Percentiles rank a stretch among this genome's conserved stretches.
phyloP scores from a whole-genome alignment of 371 early-diverging fungal genomes.

The Actinomucor elegans region DNA sequence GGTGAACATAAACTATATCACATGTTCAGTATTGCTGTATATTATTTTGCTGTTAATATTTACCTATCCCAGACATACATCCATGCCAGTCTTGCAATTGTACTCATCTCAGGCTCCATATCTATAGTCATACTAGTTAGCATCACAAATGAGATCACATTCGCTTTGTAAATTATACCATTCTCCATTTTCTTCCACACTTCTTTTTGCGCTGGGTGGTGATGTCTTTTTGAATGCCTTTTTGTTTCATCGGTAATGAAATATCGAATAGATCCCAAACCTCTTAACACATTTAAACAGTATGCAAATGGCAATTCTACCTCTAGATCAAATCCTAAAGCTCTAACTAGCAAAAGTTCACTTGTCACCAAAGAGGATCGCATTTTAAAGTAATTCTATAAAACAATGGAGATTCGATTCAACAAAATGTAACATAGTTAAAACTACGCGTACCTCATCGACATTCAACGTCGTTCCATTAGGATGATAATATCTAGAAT shows the following conservation, averaged over 20 bases:
- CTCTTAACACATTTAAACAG: conserved; percentile 43
- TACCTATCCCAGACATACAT: conserved; percentile 48
- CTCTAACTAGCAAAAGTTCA: conserved; percentile 46
- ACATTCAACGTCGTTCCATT: conserved; percentile 34
- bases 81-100: conserved; percentile 45
- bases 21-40: background rate
- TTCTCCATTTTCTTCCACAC: conserved; percentile 39
- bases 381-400: conserved; percentile 44
- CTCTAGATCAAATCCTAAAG: conserved; percentile 48
- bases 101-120: conserved; percentile 41
- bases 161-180: conserved; percentile 13
- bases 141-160: no score
- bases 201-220: conserved; percentile 31
- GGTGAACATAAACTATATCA: conserved; percentile 41
- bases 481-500: conserved; percentile 45
- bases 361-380: conserved; percentile 45
- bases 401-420: no score
- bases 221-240: conserved; percentile 10
- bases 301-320: conserved; percentile 49
- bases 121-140: conserved; percentile 16
- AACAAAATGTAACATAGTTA: no score
- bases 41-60: background rate
- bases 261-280: conserved; percentile 37
- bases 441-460: conserved; percentile 28
- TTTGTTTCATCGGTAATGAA: conserved; percentile 22